Conservation (phyloP, 345 rosid genomes). For the Linum usitatissimum region DNA sequence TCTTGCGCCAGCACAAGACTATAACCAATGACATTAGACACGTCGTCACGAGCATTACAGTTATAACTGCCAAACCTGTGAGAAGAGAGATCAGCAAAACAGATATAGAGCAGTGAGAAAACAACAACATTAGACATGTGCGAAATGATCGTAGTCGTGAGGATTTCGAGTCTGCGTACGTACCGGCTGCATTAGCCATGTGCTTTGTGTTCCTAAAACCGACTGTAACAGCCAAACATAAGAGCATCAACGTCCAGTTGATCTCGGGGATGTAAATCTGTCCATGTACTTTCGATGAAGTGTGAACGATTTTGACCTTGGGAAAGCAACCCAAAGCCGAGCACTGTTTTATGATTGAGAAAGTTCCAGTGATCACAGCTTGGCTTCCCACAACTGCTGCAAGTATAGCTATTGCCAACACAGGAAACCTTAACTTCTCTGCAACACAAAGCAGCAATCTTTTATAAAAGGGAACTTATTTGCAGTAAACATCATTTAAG, state of each 20-base stretch:
- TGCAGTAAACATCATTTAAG: neutral
- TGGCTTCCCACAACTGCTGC: constrained; percentile 14
- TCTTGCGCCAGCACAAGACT: constrained; percentile 65
- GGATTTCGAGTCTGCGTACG: neutral
- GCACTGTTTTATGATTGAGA: constrained; percentile 13
- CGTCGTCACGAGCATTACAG: constrained; percentile 78
- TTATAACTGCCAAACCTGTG: constrained; percentile 85
- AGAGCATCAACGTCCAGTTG: constrained; percentile 12
- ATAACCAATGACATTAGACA: constrained; percentile 88
- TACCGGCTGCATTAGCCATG: constrained; percentile 1
- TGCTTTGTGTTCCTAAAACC: constrained; percentile 7
- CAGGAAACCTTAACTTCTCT: constrained; percentile 9
- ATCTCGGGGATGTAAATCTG: constrained; percentile 15
- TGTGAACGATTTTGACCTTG: constrained; percentile 13
- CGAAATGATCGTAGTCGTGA: no score
- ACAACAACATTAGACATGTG: neutral
- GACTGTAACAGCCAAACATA: constrained; percentile 12
- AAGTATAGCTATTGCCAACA: constrained; percentile 9
- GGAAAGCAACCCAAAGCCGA: constrained; percentile 11
- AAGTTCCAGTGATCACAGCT: constrained; percentile 11
- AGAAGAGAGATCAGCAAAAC: constrained; percentile 9
- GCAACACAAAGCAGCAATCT: neutral
- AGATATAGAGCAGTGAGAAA: neutral
- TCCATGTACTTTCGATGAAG: constrained; percentile 8
- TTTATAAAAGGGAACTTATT: no score